Conservation (phyloP, 2,329 filamentous ascomycete genomes). For the Salinomyces thailandicus region DNA sequence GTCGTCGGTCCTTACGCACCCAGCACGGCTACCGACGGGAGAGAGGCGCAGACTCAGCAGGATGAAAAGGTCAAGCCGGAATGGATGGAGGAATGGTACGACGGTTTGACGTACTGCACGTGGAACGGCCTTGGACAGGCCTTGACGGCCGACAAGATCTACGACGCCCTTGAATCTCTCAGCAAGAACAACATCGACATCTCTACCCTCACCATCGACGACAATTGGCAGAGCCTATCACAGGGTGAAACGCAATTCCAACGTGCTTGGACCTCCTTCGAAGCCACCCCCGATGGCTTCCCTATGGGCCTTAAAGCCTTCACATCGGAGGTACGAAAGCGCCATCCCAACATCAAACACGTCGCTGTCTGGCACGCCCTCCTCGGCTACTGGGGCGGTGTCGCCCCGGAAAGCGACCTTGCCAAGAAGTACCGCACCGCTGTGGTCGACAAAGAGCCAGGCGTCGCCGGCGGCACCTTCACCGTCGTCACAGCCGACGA, state of each 20-base stretch:
- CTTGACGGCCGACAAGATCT: conserved; percentile 69
- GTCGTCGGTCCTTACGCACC: conserved; percentile 41
- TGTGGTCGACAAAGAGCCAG: conserved; percentile 44
- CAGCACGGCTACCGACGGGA: conserved; percentile 24
- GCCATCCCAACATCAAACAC: conserved; percentile 63
- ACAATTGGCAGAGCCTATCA: conserved; percentile 83
- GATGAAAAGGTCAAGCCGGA: conserved; percentile 42
- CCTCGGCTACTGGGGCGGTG: conserved; percentile 80
- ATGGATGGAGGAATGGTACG: conserved; percentile 80
- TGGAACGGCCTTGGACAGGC: conserved; percentile 88
- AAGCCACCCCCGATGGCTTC: conserved; percentile 71
- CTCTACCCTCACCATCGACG: conserved; percentile 84
- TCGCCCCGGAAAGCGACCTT: conserved; percentile 63
- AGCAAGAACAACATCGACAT: conserved; percentile 63
- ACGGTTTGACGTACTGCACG: conserved; percentile 88
- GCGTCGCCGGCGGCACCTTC: conserved; percentile 55
- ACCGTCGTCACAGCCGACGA: conserved; percentile 65
- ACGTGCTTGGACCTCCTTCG: conserved; percentile 66
- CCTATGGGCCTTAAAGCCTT: conserved; percentile 67
- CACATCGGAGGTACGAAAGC: conserved; percentile 55
- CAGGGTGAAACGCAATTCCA: conserved; percentile 43
- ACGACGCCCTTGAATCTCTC: conserved; percentile 62
- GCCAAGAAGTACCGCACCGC: conserved; percentile 68
- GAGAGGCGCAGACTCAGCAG: conserved; percentile 39
- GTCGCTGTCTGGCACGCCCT: conserved; percentile 93